Base-by-base conservation (phyloP, 352 stramenopile species). In the Thraustotheca clavata region DNA sequence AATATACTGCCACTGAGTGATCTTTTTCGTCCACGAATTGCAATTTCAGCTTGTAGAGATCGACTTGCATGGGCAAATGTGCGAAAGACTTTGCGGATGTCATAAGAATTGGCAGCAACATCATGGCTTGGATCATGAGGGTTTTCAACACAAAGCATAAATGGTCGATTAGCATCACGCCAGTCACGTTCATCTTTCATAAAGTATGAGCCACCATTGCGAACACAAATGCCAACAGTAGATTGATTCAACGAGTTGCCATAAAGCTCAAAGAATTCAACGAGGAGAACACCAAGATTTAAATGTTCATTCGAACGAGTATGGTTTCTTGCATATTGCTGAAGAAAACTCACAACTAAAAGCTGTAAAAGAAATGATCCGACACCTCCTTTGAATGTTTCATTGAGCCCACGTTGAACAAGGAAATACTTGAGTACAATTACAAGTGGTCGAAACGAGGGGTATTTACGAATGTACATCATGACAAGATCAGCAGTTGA, bases 341-440 rank as follows among this genome's bases (percentile, higher is more conserved):
- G 95, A 36, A 98, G 73, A 65, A 96, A 98, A 66, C 87, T 95
- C 6, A 98, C 73, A 60, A 98, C 95, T 89, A 98, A 97, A 54
- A 98, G 77, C 72, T 98, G 91, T 36, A 97, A 66, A 68, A 98
- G 63, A 67, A 97, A 98, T 7, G 86, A 97, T 20, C 94, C 95
- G 8, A 98, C 79, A 5, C 95, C 95, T 11, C 95, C 95, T 12
- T 79, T 84, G 60, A 96, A 98, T 31, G 95, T 97, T 74, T 98
- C 90, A 70, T 98, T 98, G 26, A 98, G 71, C 14, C 81, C 86
- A 43, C 95, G 76, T 71, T 97, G 88, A 7, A 82, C 79, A 70
- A 98, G 76, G 73, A 98, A 98, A 70, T 98, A 97, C 75, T 98
- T 98, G 40, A 98, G 68, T 34, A 98, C 80, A 38, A 98, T 86